A percentile compares a stretch with the other conserved stretches of the same genome.
Evolutionary conservation across 768 basidiomycete genomes (phyloP).

Genomic region (Tremella mesenterica): DNA sequence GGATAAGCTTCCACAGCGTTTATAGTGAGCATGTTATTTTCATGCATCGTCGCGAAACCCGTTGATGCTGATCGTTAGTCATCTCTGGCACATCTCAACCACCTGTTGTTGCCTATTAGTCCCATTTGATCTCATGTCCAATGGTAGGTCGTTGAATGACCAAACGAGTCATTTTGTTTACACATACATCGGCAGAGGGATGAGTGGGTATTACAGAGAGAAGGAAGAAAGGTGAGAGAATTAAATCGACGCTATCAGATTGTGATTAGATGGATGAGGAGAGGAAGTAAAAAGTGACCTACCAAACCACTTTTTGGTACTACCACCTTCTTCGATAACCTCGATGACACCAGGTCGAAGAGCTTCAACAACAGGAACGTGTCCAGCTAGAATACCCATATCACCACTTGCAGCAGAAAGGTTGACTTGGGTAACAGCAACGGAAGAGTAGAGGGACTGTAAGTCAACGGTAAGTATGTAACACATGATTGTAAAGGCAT

Average conservation of each 20-base stretch:
- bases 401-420: slow-evolving; percentile 87
- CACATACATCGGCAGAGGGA: no score
- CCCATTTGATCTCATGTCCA: no score
- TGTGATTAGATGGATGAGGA: background rate
- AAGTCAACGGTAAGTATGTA: background rate
- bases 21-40: slow-evolving; percentile 90
- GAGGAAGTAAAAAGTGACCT: slow-evolving; percentile 41
- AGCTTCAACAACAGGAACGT: slow-evolving; percentile 93
- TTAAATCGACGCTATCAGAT: no score
- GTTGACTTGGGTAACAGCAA: slow-evolving; percentile 93
- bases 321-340: slow-evolving; percentile 67
- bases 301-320: slow-evolving; percentile 97
- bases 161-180: no score
- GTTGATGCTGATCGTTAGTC: slow-evolving; percentile 60
- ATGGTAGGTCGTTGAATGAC: no score
- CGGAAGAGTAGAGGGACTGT: slow-evolving; percentile 80
- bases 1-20: slow-evolving; percentile 95
- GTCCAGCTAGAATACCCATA: slow-evolving; percentile 99
- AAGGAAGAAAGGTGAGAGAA: no score
- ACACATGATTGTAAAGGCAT: background rate
- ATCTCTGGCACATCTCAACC: background rate
- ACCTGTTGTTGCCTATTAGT: no score
- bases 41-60: slow-evolving; percentile 95
- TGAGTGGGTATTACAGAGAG: no score
- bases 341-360: slow-evolving; percentile 90